phyloP scores from a whole-genome alignment of 805 yeast species.

The Diddensiella caesifluorescens region DNA sequence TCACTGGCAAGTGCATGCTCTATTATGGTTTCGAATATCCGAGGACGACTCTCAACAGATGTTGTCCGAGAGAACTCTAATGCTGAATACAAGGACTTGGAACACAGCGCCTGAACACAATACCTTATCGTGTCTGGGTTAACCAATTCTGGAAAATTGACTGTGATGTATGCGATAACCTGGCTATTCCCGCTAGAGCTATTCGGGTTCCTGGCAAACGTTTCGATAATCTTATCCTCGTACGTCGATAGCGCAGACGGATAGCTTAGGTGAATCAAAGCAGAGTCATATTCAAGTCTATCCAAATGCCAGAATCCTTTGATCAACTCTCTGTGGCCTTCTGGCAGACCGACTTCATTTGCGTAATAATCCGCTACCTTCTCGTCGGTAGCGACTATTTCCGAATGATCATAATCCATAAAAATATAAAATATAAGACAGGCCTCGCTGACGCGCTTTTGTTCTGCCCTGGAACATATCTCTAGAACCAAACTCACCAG shows the following conservation, averaged over 20 bases:
- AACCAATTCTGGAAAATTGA: conserved; percentile 11
- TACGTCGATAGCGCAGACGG: conserved; percentile 17
- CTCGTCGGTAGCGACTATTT: conserved; percentile 9
- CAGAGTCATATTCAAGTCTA: conserved; percentile 13
- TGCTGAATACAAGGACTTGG: conserved; percentile 13
- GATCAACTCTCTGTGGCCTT: conserved; percentile 17
- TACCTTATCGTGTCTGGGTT: conserved; percentile 9
- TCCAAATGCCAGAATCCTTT: conserved; percentile 22
- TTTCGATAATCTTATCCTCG: conserved; percentile 12
- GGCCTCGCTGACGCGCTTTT: conserved; percentile 15
- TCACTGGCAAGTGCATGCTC: conserved; percentile 9
- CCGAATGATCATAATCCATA: conserved; percentile 17
- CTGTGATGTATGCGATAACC: conserved; percentile 14
- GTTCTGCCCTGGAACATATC: conserved; percentile 9
- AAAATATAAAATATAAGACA: conserved; percentile 20
- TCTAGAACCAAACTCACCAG: conserved; percentile 10
- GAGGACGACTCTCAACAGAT: conserved; percentile 10
- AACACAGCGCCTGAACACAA: conserved; percentile 15
- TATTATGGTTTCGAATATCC: conserved; percentile 12
- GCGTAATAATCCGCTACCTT: conserved; percentile 19
- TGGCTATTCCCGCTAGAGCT: background rate
- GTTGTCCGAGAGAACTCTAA: conserved; percentile 16
- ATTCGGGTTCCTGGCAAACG: conserved; percentile 5
- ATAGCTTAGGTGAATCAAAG: conserved; percentile 16
- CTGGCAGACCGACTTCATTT: conserved; percentile 19